Conservation (phyloP, 2,329 filamentous ascomycete species). For the Colletotrichum sidae region DNA sequence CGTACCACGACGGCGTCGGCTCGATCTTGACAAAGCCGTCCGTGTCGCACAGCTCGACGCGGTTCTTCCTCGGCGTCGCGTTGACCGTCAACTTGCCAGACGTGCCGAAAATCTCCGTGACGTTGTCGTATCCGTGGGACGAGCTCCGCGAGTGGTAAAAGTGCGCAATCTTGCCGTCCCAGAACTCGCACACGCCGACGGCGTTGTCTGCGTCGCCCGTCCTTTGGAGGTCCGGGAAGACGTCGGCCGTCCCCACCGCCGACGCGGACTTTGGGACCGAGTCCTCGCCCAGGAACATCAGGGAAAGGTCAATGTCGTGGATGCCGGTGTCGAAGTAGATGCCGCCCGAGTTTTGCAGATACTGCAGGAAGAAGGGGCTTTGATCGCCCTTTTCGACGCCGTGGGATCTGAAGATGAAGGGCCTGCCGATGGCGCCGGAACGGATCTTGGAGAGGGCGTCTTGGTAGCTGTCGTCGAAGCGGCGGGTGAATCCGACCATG, state of each 20-base stretch:
- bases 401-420: constrained; percentile 71
- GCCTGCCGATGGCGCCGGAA: constrained; percentile 66
- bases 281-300: constrained; percentile 21
- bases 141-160: constrained; percentile 56
- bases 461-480: constrained; percentile 76
- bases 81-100: constrained; percentile 51
- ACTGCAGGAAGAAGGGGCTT: constrained; percentile 74
- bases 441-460: constrained; percentile 65
- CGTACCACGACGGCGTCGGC: constrained; percentile 41
- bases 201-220: constrained; percentile 54
- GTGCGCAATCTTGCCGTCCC: constrained; percentile 55
- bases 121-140: constrained; percentile 55
- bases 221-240: constrained; percentile 1
- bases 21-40: constrained; percentile 40
- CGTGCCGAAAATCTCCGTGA: constrained; percentile 56
- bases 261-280: not conserved
- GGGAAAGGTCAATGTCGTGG: constrained; percentile 65
- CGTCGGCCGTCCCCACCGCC: not conserved
- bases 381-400: constrained; percentile 75
- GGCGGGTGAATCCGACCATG: constrained; percentile 40
- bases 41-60: constrained; percentile 40
- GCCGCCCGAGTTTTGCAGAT: constrained; percentile 72
- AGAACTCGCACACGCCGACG: constrained; percentile 57
- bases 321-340: constrained; percentile 79
- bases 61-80: constrained; percentile 42